Conservation (phyloP, 371 early-diverging fungal genomes). For the Mortierella sp. region DNA sequence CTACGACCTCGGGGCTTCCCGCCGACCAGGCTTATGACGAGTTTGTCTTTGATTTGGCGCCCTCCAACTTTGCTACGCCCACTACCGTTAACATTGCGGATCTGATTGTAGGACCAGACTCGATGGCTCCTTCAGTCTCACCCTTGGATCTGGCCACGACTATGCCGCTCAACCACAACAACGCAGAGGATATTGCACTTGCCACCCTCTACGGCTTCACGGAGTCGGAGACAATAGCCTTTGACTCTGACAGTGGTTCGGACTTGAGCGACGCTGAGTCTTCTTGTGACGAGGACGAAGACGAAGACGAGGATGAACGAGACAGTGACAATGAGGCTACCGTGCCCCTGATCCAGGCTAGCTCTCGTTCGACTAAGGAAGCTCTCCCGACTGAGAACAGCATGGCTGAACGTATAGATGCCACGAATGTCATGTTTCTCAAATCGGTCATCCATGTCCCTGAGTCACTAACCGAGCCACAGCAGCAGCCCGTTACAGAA, state of each 20-base stretch:
- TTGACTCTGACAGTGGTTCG: constrained; percentile 1
- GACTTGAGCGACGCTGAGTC: constrained; percentile 16
- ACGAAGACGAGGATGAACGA: constrained; percentile 14
- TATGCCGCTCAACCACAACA: not conserved
- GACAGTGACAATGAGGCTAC: not conserved
- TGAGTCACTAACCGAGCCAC: no score
- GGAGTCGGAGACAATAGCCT: constrained; percentile 7
- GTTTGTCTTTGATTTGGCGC: constrained; percentile 45
- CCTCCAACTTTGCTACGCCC: constrained; percentile 33
- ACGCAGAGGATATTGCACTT: constrained; percentile 36
- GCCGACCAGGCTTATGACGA: constrained; percentile 49
- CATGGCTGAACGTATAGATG: not conserved
- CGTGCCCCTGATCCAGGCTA: not conserved
- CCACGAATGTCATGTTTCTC: no score
- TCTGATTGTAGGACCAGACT: constrained; percentile 44
- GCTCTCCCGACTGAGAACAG: not conserved
- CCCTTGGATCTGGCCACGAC: constrained; percentile 30
- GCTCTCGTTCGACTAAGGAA: no score
- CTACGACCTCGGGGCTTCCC: constrained; percentile 6
- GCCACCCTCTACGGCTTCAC: constrained; percentile 49
- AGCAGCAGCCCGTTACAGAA: constrained; percentile 1
- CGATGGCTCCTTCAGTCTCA: constrained; percentile 25
- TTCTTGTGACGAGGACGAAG: constrained; percentile 18
- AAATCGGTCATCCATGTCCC: no score
- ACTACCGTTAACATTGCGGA: constrained; percentile 48